Base-by-base conservation (phyloP, 1,284 basidiomycete genomes). In the Omphalotus olearius region DNA sequence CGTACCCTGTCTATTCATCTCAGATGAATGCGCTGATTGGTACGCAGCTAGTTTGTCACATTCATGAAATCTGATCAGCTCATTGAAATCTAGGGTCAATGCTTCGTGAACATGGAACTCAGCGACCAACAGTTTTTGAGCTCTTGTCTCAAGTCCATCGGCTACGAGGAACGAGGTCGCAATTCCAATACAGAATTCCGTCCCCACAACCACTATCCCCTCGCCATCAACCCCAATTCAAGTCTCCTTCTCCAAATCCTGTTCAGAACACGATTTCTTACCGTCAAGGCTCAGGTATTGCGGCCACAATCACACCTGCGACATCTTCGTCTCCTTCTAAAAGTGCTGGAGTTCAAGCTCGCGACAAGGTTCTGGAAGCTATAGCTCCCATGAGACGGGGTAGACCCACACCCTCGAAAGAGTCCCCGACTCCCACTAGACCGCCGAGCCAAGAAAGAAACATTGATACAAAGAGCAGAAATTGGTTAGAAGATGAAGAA, bases 1-100 rank as follows among this genome's bases (percentile, higher is more conserved):
- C 91, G 33, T 96, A 93, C 67, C 97, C 97, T 0, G 80, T 89
- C 2, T 99, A 99, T 67, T 98, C 95, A 2, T 71, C 80, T 1
- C 79, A 88, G 42, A 82, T 99, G 74, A 94, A 91, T 61, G 75
- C 83, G 44, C 69, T 99, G 40, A 98, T 99, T 57, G 87, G 92
- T 93, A 61, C 54, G 86, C 30, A 13, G 13, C 9, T 33, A 33
- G 30, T 13, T 33, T 68, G 53, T 45, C n/a, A 25, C 25, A 41
- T 40, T 41, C 11, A 48, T 54, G 46, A 38, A 20, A 45, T 26
- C 28, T 49, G 18, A 18, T 10, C 17, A 28, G 6, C 43, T 51
- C n/a, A 45, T 18, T 17, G 25, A 39, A 30, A 20, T 53, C 16
- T 42, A 94, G 91, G 75, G 2, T 91, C 90, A 4, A 93, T 93